These are phyloP conservation scores for Blastocystis sp. DNA, from an alignment of 352 stramenopile genomes.

Conservation along the genomic window DNA sequence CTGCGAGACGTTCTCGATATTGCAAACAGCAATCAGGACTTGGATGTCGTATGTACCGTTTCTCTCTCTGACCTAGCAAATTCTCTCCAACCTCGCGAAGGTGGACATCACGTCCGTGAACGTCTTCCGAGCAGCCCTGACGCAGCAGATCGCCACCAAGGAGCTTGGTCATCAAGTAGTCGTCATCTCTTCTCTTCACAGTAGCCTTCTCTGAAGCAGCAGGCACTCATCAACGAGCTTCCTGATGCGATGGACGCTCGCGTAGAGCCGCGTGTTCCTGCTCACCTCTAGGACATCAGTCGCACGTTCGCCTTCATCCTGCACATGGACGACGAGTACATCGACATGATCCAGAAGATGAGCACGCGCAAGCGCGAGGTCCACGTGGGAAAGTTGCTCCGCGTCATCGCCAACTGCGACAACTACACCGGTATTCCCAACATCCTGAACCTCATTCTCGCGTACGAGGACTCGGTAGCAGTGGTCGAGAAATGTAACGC, in stretches of 20 bases:
- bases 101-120: neutral
- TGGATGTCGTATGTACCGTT: neutral
- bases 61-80: neutral
- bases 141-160: neutral
- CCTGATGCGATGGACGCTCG: neutral
- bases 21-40: neutral
- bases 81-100: neutral
- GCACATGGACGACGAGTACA: conserved; percentile 30
- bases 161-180: neutral
- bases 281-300: neutral
- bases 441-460: neutral
- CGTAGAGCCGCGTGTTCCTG: neutral
- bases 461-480: neutral
- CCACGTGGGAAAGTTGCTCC: neutral
- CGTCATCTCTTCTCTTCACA: neutral
- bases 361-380: neutral
- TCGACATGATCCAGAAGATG: conserved; percentile 13
- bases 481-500: neutral
- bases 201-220: neutral
- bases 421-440: neutral
- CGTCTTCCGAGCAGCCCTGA: neutral
- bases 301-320: conserved; percentile 2
- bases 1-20: neutral
- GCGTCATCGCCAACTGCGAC: neutral
- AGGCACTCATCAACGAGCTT: neutral